Evolutionary conservation across 1,139 yeast species (phyloP).

Genomic region (Hemisphaericaspora lyxosophila): DNA sequence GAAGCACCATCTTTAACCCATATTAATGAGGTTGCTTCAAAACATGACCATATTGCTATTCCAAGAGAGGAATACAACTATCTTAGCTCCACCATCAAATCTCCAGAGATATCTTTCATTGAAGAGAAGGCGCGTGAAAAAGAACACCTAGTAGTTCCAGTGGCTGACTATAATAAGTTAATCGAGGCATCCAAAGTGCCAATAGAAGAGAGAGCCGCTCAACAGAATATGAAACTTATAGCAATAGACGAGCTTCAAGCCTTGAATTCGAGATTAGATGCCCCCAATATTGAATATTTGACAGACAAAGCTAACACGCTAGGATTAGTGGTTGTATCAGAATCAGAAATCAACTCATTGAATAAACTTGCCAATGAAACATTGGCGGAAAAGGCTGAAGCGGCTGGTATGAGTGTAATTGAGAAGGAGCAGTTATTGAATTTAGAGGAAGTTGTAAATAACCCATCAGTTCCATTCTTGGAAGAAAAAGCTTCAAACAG

Average conservation of each 20-base stretch:
- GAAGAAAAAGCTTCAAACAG: slow-evolving; percentile 23
- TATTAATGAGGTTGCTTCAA: slow-evolving; percentile 31
- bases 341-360: slow-evolving; percentile 3
- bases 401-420: slow-evolving; percentile 1
- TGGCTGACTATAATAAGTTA: slow-evolving; percentile 13
- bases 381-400: slow-evolving; percentile 3
- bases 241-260: slow-evolving; percentile 3
- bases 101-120: slow-evolving; percentile 4
- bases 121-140: slow-evolving; percentile 14
- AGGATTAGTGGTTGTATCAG: slow-evolving; percentile 2
- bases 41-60: slow-evolving; percentile 16
- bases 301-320: slow-evolving; percentile 4
- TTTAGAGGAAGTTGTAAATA: slow-evolving; percentile 14
- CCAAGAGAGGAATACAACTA: slow-evolving; percentile 12
- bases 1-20: slow-evolving; percentile 31
- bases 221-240: slow-evolving; percentile 13
- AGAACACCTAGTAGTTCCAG: slow-evolving; percentile 12
- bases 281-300: slow-evolving; percentile 4
- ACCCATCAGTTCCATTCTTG: slow-evolving; percentile 28
- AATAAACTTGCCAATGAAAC: slow-evolving; percentile 1
- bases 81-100: slow-evolving; percentile 4
- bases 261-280: slow-evolving; percentile 2
- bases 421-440: slow-evolving; percentile 20
- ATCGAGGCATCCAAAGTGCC: slow-evolving; percentile 13
- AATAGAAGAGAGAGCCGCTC: slow-evolving; percentile 19